These are phyloP conservation scores for Entelexis sorbosivorans DNA, from an alignment of 1,139 yeast genomes.

Conservation along the genomic window DNA sequence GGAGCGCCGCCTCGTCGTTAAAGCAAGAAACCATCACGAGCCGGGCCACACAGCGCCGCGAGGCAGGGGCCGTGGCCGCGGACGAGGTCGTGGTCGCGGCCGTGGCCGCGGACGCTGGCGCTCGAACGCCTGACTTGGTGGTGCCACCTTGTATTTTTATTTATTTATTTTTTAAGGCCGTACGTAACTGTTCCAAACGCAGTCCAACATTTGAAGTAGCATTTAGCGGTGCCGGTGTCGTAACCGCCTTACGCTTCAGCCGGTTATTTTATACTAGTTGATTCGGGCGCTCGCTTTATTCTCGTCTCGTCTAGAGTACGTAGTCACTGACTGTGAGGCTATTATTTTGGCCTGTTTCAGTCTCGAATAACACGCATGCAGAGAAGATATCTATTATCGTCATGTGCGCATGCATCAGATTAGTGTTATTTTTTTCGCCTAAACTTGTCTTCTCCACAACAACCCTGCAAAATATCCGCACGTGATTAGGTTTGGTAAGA, in stretches of 20 bases:
- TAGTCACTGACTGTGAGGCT: no score
- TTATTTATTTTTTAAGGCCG: neutral
- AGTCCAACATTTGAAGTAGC: no score
- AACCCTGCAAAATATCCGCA: neutral
- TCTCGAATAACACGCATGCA: neutral
- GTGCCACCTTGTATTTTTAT: neutral
- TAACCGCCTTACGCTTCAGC: no score
- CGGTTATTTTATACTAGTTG: no score
- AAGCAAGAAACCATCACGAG: conserved; percentile 11
- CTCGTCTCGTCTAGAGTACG: no score
- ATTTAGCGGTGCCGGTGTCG: no score
- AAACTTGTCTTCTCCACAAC: neutral
- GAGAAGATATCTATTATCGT: neutral
- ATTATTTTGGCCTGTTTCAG: neutral
- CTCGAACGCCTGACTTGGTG: neutral
- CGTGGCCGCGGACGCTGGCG: conserved; percentile 22
- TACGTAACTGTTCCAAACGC: no score
- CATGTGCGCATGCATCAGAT: neutral
- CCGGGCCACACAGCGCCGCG: neutral
- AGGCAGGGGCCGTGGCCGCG: conserved; percentile 17
- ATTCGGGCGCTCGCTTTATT: no score
- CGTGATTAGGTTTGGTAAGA: neutral
- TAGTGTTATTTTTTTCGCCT: neutral
- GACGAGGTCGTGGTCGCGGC: conserved; percentile 24
- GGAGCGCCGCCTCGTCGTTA: conserved; percentile 17